Evolutionary conservation across 768 basidiomycete genomes (phyloP), one percentile per base, ranked within the genome.

Genomic region (Suillus brevipes): DNA sequence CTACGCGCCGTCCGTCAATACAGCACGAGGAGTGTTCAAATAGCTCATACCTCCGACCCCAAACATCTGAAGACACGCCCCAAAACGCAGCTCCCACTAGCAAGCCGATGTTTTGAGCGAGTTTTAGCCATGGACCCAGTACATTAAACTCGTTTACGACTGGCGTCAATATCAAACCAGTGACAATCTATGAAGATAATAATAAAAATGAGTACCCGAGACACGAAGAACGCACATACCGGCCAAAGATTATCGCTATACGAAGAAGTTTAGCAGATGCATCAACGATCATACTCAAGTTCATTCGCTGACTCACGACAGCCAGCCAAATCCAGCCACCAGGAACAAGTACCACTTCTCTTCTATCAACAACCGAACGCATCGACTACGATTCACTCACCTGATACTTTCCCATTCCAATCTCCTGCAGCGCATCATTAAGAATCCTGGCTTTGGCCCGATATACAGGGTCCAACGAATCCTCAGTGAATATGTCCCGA

Each of bases 261-360:
- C 37, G 20, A 23, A 43, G 52, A 59, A 20, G 25, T 42, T 59
- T 4, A 31, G 25, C 10, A 12, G 40, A 10, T 25, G 9, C 38
- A 7, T 28, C 25, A 25, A 59, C 10, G 12, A 20, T 28, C 9
- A 25, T 20, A 12, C 53, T 13, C 28, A 20, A 47, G 14, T 20
- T 47, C 6, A 57, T 23, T n/a, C n/a, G 61, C 25, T 61, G 45
- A 80, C 88, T 74, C 73, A 89, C 89, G 88, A 85, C 65, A 90
- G 82, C 89, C 89, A 91, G 60, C 90, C 90, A 75, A 91, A 90
- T 2, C 89, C 90, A 20, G 88, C 83, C 36, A 89, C 87, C 60
- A 85, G 63, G 72, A 91, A 90, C 42, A 91, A 72, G 64, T 78
- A 77, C 79, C 86, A 89, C 88, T 90, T 65, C 23, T 61, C 28